phyloP scores from a whole-genome alignment of 441 rosid genomes.

The Brassica hybrid region DNA sequence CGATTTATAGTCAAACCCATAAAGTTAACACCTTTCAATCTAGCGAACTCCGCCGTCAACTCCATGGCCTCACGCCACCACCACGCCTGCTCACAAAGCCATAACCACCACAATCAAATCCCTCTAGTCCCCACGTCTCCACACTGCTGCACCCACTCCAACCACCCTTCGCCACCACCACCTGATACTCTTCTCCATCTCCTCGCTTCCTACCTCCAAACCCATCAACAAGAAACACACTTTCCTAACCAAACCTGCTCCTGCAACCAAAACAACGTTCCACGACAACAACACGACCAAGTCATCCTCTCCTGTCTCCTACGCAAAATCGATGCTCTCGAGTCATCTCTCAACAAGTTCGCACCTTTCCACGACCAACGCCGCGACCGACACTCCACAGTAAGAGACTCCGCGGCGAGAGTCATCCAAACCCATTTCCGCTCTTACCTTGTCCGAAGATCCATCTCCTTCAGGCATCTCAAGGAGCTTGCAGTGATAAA shows the following conservation, averaged over 20 bases:
- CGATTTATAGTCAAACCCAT: conserved; percentile 23
- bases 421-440: conserved; percentile 87
- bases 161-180: conserved; percentile 33
- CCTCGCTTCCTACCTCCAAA: conserved; percentile 54
- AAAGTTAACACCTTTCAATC: not conserved
- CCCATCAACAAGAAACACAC: conserved; percentile 39
- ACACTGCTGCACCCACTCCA: conserved; percentile 43
- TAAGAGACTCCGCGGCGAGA: conserved; percentile 82
- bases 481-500: conserved; percentile 75
- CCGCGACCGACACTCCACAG: conserved; percentile 38
- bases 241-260: conserved; percentile 34
- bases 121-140: conserved; percentile 38
- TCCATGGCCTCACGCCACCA: conserved; percentile 58
- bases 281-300: conserved; percentile 26
- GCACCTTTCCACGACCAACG: conserved; percentile 38
- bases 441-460: conserved; percentile 75
- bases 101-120: conserved; percentile 37
- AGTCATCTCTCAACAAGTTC: conserved; percentile 58
- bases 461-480: conserved; percentile 77
- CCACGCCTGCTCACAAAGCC: conserved; percentile 29
- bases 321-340: conserved; percentile 72
- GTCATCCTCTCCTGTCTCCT: conserved; percentile 65
- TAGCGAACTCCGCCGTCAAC: conserved; percentile 22
- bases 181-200: conserved; percentile 59
- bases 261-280: conserved; percentile 30